Evolutionary conservation across 768 basidiomycete species (phyloP), one percentile per base, ranked within the genome.

Genomic region (Mycena kentingensis): DNA sequence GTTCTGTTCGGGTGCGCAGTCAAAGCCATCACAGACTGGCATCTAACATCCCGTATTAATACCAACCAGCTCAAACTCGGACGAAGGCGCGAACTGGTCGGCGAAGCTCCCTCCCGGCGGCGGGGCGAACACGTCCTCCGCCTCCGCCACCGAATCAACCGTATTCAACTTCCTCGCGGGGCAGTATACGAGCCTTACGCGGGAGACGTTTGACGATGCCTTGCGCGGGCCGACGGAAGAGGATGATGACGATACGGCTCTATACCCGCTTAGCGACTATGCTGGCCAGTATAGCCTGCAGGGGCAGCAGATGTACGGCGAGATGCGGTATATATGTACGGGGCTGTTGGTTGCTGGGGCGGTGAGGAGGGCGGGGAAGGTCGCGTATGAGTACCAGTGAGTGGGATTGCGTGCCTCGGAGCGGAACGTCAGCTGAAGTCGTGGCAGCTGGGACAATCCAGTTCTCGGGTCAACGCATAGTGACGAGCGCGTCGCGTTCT

Each of bases 31-130:
- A 4, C 38, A 24, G 27, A 16, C 31, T 45, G 24, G 18, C 46
- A 27, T 10, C 6, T 16, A 0, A 28, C 10, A 42, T 42, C 41
- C 41, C n/a, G 7, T 42, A 24, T 19, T 25, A 42, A 8, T 49
- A 10, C 24, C 7, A 21, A 58, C 52, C 5, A 72, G 70, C 6
- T 73, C 75, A 11, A 77, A 77, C 52, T 71, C 73, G 1, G 60
- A 77, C 56, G 76, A 77, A 60, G 76, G 76, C n/a, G 68, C 74
- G 1, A 45, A 63, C 7, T 77, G 76, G 76, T 74, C 74, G 52
- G 28, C 16, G 3, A 37, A 12, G 35, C 18, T 26, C 2, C n/a
- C 22, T 38, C 18, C 25, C n/a, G 31, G 10, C 31, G 10, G 22
- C 13, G 3, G n/a, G 12, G 74, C 74, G 4, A 76, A 76, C 50